Evolutionary conservation across 2,329 filamentous ascomycete species (phyloP).

Genomic region (Myotisia sp.): DNA sequence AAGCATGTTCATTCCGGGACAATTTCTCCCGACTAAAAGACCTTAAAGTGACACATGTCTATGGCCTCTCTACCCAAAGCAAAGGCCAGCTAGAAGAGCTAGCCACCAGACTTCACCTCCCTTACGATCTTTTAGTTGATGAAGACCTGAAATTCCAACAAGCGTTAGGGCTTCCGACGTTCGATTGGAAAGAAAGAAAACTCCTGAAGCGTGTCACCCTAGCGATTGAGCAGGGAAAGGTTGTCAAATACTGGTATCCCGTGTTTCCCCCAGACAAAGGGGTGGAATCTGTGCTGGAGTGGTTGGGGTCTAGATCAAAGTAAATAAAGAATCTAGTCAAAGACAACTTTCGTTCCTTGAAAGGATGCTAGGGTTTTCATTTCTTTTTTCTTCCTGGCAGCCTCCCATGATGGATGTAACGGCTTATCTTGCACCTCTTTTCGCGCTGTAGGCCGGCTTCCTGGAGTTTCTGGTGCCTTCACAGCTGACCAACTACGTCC

Average conservation of each 20-base stretch:
- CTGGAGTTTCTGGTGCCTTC: background rate
- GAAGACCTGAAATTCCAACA: background rate
- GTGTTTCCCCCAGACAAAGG: background rate
- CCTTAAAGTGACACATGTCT: no score
- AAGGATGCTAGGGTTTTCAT: conserved; percentile 36
- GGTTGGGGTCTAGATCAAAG: background rate
- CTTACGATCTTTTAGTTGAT: background rate
- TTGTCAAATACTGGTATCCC: background rate
- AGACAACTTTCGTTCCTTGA: conserved; percentile 47
- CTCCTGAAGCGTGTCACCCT: background rate
- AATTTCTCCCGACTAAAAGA: no score
- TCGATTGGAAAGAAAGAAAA: background rate
- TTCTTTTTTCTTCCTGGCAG: conserved; percentile 45
- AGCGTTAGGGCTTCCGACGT: background rate
- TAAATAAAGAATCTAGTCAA: conserved; percentile 33
- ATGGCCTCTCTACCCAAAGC: no score
- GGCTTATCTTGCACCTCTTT: conserved; percentile 25
- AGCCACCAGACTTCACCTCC: background rate
- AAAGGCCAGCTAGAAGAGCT: background rate
- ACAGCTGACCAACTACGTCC: no score
- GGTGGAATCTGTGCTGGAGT: background rate
- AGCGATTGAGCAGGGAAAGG: background rate
- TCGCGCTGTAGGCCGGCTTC: background rate
- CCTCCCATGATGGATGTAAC: conserved; percentile 52
- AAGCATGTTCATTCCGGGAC: no score